phyloP scores from a whole-genome alignment of 345 rosid species.

The Citrus sinensis region DVS_A1.0 CM039167.1:6046501-6047000 shows the following conservation, averaged over 20 bases:
- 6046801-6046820: conserved; percentile 65
- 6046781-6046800: conserved; percentile 64
- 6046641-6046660: neutral
- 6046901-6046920: neutral
- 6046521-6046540: neutral
- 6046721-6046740: conserved; percentile 68
- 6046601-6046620: neutral
- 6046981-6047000: neutral
- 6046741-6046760: conserved; percentile 68
- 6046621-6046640: neutral
- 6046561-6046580: neutral
- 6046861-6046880: conserved; percentile 50
- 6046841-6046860: conserved; percentile 46
- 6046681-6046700: conserved; percentile 69
- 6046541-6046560: neutral
- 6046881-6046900: conserved; percentile 27
- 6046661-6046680: conserved; percentile 59
- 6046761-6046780: conserved; percentile 73
- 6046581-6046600: neutral
- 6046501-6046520: conserved; percentile 65
- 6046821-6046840: conserved; percentile 60
- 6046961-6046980: neutral
- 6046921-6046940: neutral
- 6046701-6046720: conserved; percentile 62
- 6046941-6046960: neutral